Conservation (phyloP, 2,329 filamentous ascomycete species). For the Ceratocystis cubensis region DNA sequence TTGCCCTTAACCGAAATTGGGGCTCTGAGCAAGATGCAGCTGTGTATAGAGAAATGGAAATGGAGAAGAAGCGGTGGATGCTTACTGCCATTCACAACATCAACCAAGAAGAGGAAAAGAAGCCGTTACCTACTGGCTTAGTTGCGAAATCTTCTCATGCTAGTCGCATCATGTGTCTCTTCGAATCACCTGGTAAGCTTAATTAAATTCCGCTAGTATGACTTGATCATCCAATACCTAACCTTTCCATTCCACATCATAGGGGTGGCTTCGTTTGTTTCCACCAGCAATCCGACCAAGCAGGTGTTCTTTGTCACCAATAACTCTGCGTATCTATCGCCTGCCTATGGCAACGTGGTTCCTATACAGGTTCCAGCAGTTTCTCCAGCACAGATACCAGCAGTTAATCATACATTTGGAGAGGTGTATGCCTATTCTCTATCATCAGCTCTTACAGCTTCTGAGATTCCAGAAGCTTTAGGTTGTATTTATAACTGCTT, state of each 20-base stretch:
- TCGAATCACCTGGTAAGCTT: slow-evolving; percentile 38
- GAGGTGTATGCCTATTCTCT: slow-evolving; percentile 42
- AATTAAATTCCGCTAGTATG: neutral
- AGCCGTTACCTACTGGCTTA: neutral
- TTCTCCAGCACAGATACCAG: slow-evolving; percentile 29
- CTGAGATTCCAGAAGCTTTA: slow-evolving; percentile 45
- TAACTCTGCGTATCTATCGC: slow-evolving; percentile 17
- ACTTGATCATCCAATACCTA: neutral
- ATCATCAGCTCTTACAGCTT: slow-evolving; percentile 43
- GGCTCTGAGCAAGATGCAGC: slow-evolving; percentile 34
- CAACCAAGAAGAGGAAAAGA: slow-evolving; percentile 22
- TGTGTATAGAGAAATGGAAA: slow-evolving; percentile 39
- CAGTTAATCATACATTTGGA: slow-evolving; percentile 35
- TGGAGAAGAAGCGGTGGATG: slow-evolving; percentile 50
- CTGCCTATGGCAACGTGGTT: slow-evolving; percentile 31
- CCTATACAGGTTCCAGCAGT: slow-evolving; percentile 32
- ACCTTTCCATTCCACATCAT: neutral
- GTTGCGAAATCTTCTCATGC: slow-evolving; percentile 14
- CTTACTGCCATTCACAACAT: slow-evolving; percentile 42
- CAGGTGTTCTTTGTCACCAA: slow-evolving; percentile 38
- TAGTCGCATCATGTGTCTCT: slow-evolving; percentile 35
- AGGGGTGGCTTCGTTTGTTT: slow-evolving; percentile 41
- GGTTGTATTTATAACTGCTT: slow-evolving; percentile 45
- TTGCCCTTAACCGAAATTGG: slow-evolving; percentile 42
- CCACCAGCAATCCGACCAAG: slow-evolving; percentile 32